Conservation (phyloP, 108 stramenopile genomes). For the Schizochytrium sp. region DNA sequence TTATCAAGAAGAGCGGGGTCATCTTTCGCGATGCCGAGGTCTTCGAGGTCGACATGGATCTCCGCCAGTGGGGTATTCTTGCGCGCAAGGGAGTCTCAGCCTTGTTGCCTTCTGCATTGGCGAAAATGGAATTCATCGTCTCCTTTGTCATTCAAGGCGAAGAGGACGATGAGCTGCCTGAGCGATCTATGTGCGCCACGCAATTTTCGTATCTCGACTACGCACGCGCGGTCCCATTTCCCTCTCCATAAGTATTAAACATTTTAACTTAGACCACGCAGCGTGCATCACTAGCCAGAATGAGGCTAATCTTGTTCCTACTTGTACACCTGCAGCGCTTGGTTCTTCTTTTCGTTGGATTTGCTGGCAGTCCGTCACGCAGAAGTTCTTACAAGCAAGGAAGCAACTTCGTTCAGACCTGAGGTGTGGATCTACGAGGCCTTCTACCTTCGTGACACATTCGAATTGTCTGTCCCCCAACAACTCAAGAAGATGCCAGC, state of each 20-base stretch:
- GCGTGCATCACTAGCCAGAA: too few relatives aligned
- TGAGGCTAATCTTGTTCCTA: too few relatives aligned
- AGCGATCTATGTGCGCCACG: background rate
- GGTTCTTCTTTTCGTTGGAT: too few relatives aligned
- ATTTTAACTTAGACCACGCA: too few relatives aligned
- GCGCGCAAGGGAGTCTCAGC: background rate
- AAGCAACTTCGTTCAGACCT: too few relatives aligned
- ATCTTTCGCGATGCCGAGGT: background rate
- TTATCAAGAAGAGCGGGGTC: background rate
- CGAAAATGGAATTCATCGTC: background rate
- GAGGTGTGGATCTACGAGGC: too few relatives aligned
- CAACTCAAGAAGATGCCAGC: too few relatives aligned
- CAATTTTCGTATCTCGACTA: background rate
- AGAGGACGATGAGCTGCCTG: background rate
- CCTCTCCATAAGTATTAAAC: background rate
- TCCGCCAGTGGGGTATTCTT: background rate
- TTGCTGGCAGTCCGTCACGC: too few relatives aligned
- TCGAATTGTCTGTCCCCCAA: too few relatives aligned
- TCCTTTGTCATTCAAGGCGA: slow-evolving; percentile 4
- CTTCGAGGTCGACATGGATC: background rate
- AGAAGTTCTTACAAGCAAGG: too few relatives aligned
- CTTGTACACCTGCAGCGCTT: too few relatives aligned
- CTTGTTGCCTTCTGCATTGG: background rate
- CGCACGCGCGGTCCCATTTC: background rate
- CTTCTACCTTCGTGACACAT: too few relatives aligned